Base-by-base conservation (phyloP, 2,329 filamentous ascomycete genomes). In the Botrytis hyacinthi region DNA sequence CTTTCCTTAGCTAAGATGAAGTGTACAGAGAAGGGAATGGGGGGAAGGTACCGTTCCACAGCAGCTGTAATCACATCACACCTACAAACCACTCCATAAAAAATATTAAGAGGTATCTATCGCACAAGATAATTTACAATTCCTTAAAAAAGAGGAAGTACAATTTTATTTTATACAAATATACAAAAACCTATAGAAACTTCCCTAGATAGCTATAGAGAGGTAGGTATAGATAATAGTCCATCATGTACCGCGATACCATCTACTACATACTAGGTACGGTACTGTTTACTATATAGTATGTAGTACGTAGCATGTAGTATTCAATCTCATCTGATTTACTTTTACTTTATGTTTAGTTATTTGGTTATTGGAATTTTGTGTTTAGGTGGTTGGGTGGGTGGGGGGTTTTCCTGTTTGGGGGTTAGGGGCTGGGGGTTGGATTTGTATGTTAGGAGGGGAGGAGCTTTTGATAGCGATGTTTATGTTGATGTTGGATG, bases 221-320 rank as follows among this genome's bases (percentile, higher is more conserved):
- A 51, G 46, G 4, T 26, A 26, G 22, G 22, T 26, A 12, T 12
- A 26, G 22, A 22, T 26, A 51, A 51, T n/a, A 12, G 5, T 12
- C 2, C 10, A 4, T 5, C 4, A 14, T 14, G 6, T 26, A 51
- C 0, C 1, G 10, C 0, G 22, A 6, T 12, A 3, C 3, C 0
- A 51, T 51, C 4, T 51, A 26, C 4, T 51, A 26, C 3, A 4
- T 51, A 26, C 1, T 12, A 26, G 44, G 2, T 46, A 6, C 7
- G 1, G 37, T 12, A 37, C 9, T 37, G 37, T 37, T 1, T 37
- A 37, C 8, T 42, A 42, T 44, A 14, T 44, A 6, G 42, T 44
- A 44, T 44, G 1, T 7, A 40, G 12, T 46, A 22, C n/a, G n/a
- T n/a, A n/a, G n/a, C n/a, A n/a, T 46, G 7, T 46, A 48, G 46